A percentile compares a stretch with the other conserved stretches of the same genome.
phyloP scores from a whole-genome alignment of 441 rosid genomes.

The Omphalea diandra region DNA sequence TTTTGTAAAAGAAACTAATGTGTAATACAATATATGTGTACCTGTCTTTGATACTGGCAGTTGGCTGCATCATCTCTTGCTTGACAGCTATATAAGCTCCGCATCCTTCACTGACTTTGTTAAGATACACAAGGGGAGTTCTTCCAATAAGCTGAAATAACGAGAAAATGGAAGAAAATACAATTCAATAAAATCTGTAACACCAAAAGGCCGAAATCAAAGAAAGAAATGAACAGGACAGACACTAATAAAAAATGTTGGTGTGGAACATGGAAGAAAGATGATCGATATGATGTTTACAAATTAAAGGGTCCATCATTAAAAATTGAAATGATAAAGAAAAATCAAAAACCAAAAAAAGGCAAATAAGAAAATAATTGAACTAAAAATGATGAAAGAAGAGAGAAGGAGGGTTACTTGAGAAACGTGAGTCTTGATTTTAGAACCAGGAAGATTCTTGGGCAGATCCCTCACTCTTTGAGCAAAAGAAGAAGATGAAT shows the following conservation, averaged over 20 bases:
- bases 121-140: slow-evolving; percentile 79
- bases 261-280: background rate
- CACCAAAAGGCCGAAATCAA: background rate
- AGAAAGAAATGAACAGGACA: background rate
- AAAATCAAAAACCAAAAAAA: background rate
- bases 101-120: slow-evolving; percentile 85
- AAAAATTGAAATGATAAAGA: background rate
- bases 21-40: slow-evolving; percentile 2
- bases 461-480: slow-evolving; percentile 72
- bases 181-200: background rate
- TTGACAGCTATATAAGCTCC: slow-evolving; percentile 81
- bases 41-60: slow-evolving; percentile 93
- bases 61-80: slow-evolving; percentile 94
- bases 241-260: background rate
- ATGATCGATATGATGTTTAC: background rate
- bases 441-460: slow-evolving; percentile 54
- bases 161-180: background rate
- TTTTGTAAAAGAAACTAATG: background rate
- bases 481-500: slow-evolving; percentile 50
- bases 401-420: slow-evolving; percentile 38
- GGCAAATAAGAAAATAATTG: background rate
- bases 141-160: slow-evolving; percentile 70
- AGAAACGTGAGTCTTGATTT: slow-evolving; percentile 56
- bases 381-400: background rate
- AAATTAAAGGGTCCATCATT: background rate